phyloP scores from a whole-genome alignment of 129 eudicot species.

The Centaurea solstitialis region DNA sequence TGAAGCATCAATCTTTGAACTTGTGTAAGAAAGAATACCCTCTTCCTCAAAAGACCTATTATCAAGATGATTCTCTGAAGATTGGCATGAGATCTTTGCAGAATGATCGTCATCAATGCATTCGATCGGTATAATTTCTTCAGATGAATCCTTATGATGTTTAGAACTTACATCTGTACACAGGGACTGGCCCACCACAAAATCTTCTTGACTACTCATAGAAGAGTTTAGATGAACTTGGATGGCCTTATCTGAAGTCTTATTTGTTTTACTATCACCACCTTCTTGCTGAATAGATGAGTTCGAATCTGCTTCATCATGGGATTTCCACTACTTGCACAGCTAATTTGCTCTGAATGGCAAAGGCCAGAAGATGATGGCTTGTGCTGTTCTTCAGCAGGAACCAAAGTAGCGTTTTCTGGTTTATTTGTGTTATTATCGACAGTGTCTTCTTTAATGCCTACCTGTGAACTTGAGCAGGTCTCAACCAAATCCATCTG shows the following conservation, averaged over 20 bases:
- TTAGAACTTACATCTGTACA: background rate
- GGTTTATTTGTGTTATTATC: constrained; percentile 9
- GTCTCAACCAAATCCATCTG: constrained; percentile 15
- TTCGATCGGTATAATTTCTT: background rate
- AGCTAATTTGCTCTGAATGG: constrained; percentile 16
- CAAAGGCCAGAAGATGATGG: background rate
- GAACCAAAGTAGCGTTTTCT: constrained; percentile 15
- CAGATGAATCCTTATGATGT: background rate
- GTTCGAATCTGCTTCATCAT: background rate
- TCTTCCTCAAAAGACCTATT: constrained; percentile 13
- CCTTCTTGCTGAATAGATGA: constrained; percentile 7
- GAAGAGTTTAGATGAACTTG: constrained; percentile 15
- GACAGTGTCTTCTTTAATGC: constrained; percentile 19
- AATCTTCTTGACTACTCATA: background rate
- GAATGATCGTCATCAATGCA: background rate
- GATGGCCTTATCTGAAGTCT: background rate
- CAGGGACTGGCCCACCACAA: background rate
- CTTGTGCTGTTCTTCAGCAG: constrained; percentile 1
- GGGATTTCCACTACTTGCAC: constrained; percentile 13
- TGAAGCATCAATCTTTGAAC: constrained; percentile 20
- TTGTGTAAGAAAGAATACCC: constrained; percentile 6
- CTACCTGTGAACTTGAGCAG: constrained; percentile 15
- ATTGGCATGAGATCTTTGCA: background rate
- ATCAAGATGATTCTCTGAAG: constrained; percentile 8
- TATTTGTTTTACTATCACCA: background rate